Evolutionary conservation across 176 grass and related monocot genomes (phyloP).

Genomic region (Carex parvula): DNA sequence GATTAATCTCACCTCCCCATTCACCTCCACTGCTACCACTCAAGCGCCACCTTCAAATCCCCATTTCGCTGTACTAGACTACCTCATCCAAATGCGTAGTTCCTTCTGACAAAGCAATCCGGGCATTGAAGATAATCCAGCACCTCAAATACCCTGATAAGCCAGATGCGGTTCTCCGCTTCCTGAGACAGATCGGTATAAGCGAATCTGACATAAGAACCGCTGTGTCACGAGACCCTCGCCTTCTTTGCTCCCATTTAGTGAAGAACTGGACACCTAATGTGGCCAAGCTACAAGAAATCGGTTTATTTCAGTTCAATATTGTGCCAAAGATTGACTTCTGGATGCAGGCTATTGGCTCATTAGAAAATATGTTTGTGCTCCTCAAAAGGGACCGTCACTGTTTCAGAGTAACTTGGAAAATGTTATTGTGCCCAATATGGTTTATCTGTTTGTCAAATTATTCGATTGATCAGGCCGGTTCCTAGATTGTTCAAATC

Average conservation of each 20-base stretch:
- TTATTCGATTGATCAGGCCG: neutral
- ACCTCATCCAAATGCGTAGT: too few relatives aligned
- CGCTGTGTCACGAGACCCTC: too few relatives aligned
- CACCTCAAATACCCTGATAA: neutral
- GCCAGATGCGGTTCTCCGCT: neutral
- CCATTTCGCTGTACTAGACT: neutral
- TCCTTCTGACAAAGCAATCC: too few relatives aligned
- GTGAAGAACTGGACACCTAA: neutral
- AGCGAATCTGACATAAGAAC: neutral
- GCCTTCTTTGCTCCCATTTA: neutral
- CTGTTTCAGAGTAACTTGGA: neutral
- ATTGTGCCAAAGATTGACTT: conserved; percentile 25
- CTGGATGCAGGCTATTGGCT: conserved; percentile 14
- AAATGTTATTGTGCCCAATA: neutral
- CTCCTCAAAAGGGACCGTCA: neutral
- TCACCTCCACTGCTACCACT: neutral
- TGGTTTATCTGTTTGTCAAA: neutral
- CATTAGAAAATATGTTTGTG: neutral
- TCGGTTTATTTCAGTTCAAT: neutral
- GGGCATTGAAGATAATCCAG: neutral
- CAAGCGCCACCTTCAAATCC: neutral
- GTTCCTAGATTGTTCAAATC: too few relatives aligned
- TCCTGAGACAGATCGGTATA: neutral
- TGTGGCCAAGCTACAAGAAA: neutral
- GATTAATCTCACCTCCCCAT: neutral